A percentile compares a stretch with the other conserved stretches of the same genome.
Conservation (phyloP, 768 basidiomycete genomes). For the Arthromyces matolae region DNA sequence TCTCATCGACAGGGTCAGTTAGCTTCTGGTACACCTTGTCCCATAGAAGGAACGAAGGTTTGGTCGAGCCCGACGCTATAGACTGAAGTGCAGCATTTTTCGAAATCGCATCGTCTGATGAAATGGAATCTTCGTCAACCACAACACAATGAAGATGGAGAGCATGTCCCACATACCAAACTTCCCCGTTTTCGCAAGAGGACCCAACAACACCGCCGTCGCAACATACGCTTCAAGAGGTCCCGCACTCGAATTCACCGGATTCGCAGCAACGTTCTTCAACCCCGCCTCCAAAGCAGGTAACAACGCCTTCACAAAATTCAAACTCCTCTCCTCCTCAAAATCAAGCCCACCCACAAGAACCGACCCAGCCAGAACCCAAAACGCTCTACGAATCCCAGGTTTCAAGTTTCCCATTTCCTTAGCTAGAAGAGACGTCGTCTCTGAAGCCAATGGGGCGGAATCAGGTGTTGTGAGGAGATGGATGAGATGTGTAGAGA, state of each 20-base stretch:
- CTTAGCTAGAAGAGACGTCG: conserved; percentile 52
- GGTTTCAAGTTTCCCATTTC: conserved; percentile 73
- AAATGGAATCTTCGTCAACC: conserved; percentile 7
- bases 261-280: conserved; percentile 60
- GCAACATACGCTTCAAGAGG: conserved; percentile 87
- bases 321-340: conserved; percentile 37
- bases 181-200: conserved; percentile 44
- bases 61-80: conserved; percentile 47
- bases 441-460: conserved; percentile 39
- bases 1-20: conserved; percentile 55
- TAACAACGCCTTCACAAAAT: conserved; percentile 52
- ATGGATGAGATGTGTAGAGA: conserved; percentile 57
- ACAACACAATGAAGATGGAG: neutral
- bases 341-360: conserved; percentile 46
- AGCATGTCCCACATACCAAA: conserved; percentile 57
- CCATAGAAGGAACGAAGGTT: conserved; percentile 84
- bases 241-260: conserved; percentile 54
- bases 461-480: conserved; percentile 34
- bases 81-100: conserved; percentile 46
- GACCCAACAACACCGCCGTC: conserved; percentile 62
- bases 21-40: conserved; percentile 84
- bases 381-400: conserved; percentile 54
- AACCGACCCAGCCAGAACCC: conserved; percentile 53
- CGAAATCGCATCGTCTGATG: conserved; percentile 44
- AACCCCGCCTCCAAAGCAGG: conserved; percentile 68